Percentiles rank a stretch among this genome's conserved stretches.
Conservation (phyloP, 2,329 filamentous ascomycete species). For the Phoma sp. region DNA sequence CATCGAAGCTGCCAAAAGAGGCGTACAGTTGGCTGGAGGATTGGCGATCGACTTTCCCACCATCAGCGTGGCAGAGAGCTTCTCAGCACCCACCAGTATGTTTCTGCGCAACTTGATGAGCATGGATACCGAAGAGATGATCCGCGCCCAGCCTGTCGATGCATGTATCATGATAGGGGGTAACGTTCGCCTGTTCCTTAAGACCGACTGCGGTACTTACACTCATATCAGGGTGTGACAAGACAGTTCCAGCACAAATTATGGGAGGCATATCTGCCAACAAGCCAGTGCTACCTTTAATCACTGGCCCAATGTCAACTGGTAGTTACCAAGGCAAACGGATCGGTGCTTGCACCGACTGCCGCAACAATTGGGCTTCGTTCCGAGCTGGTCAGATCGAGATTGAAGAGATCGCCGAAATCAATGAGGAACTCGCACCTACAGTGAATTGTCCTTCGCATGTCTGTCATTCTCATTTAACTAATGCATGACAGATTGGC, state of each 20-base stretch:
- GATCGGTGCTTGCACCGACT: conserved; percentile 77
- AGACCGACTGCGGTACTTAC: background rate
- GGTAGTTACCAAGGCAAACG: conserved; percentile 68
- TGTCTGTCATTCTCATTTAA: background rate
- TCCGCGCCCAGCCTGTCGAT: conserved; percentile 72
- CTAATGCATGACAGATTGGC: conserved; percentile 43
- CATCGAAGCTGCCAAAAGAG: conserved; percentile 72
- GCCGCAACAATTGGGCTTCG: conserved; percentile 73
- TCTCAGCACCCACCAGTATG: conserved; percentile 75
- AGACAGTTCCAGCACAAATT: conserved; percentile 74
- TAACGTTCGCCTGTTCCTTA: conserved; percentile 27
- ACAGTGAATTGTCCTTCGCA: conserved; percentile 56
- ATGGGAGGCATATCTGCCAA: conserved; percentile 79
- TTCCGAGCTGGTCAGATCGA: conserved; percentile 70
- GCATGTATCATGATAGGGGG: conserved; percentile 71
- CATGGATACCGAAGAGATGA: conserved; percentile 83
- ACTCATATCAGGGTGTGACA: conserved; percentile 68
- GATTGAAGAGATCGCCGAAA: conserved; percentile 71
- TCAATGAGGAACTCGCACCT: conserved; percentile 76
- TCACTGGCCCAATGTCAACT: conserved; percentile 78
- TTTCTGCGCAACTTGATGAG: conserved; percentile 76
- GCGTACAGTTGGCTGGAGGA: conserved; percentile 70
- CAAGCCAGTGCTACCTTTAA: conserved; percentile 70
- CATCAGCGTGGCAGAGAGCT: conserved; percentile 73
- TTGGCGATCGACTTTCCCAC: conserved; percentile 76